Evolutionary conservation across 1,139 yeast genomes (phyloP).

Genomic region (Dujonia santamariae): DNA sequence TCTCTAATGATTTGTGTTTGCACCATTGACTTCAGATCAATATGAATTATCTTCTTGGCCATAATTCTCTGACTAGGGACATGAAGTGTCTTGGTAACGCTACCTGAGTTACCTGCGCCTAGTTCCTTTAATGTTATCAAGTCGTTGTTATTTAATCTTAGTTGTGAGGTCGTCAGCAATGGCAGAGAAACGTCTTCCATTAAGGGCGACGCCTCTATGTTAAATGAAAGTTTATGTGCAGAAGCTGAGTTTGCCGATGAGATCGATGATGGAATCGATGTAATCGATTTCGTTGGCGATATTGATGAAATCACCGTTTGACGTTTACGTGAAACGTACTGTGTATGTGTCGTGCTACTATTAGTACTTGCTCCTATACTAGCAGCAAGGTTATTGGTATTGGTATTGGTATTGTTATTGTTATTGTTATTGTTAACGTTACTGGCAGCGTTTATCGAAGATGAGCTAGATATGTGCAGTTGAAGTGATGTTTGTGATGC

Average conservation of each 20-base stretch:
- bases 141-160: conserved; percentile 61
- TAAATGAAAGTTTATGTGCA: conserved; percentile 2
- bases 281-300: conserved; percentile 39
- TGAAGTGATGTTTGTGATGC: too few species aligned
- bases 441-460: too few species aligned
- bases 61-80: conserved; percentile 82
- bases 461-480: too few species aligned
- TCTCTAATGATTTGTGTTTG: conserved; percentile 88
- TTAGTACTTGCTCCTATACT: too few species aligned
- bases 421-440: too few species aligned
- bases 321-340: conserved; percentile 23
- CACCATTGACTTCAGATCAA: conserved; percentile 77
- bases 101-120: conserved; percentile 94
- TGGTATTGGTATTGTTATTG: too few species aligned
- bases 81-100: conserved; percentile 85
- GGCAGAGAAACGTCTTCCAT: conserved; percentile 21
- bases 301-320: conserved; percentile 46
- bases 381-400: too few species aligned
- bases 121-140: conserved; percentile 70
- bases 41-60: conserved; percentile 87
- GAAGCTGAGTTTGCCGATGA: conserved; percentile 9
- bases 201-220: conserved; percentile 3
- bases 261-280: conserved; percentile 15
- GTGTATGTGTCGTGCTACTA: conserved; percentile 8
- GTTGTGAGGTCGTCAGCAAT: conserved; percentile 32